Percentiles rank a stretch among this genome's conserved stretches.
Conservation (phyloP, 2,329 filamentous ascomycete species). For the Cordyceps tenuipes region DNA sequence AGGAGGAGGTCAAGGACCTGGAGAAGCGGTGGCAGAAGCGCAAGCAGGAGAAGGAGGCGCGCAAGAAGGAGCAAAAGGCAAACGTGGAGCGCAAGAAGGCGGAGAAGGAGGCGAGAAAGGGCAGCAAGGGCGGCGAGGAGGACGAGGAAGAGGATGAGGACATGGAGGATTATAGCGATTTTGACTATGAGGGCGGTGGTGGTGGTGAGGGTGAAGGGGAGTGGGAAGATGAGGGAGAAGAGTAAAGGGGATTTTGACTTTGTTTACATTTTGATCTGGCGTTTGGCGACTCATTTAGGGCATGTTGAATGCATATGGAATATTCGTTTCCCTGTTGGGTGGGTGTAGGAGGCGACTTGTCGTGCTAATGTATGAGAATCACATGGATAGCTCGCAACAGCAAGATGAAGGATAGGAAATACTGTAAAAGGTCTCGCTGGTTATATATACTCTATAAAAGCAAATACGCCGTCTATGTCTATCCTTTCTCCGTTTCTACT, state of each 20-base stretch:
- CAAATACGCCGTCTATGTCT: background rate
- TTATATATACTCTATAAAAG: background rate
- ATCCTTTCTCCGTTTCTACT: background rate
- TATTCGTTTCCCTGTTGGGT: too few species aligned
- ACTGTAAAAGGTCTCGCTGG: background rate
- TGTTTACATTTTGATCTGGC: conserved; percentile 9
- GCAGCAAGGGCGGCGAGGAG: conserved; percentile 25
- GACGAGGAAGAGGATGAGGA: conserved; percentile 29
- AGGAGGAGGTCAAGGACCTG: conserved; percentile 66
- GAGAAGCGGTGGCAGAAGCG: conserved; percentile 77
- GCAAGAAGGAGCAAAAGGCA: conserved; percentile 75
- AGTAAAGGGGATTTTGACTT: conserved; percentile 18
- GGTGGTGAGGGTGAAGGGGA: conserved; percentile 43
- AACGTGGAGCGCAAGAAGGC: conserved; percentile 81
- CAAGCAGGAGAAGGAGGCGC: conserved; percentile 70
- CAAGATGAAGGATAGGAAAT: background rate
- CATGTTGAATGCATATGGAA: background rate
- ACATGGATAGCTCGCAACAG: too few species aligned
- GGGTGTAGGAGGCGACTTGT: too few species aligned
- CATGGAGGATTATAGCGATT: conserved; percentile 35
- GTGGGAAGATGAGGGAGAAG: conserved; percentile 39
- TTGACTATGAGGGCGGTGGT: conserved; percentile 42
- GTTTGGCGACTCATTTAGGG: conserved; percentile 4
- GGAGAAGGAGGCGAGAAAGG: conserved; percentile 33
- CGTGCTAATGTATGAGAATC: too few species aligned